Evolutionary conservation across 495 filamentous ascomycete genomes (phyloP), one percentile per base, ranked within the genome.

Genomic region (Tuber aestivum): DNA sequence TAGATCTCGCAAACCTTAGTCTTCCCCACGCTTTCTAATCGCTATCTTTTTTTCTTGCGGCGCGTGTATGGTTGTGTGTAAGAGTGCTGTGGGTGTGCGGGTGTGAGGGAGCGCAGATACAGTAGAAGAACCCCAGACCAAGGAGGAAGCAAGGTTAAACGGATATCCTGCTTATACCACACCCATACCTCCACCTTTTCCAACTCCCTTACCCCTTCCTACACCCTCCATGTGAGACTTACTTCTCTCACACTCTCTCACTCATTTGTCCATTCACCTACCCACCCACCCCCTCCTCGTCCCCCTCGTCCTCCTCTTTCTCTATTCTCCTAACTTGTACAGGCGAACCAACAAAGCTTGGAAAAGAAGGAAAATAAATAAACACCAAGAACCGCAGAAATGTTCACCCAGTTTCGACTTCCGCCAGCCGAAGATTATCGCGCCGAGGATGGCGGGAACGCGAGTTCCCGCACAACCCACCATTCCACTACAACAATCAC

Each of bases 401-500:
- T 65, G 56, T 65, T 65, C 56, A 65, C 56, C 12, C 56, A 65
- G 56, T 65, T 65, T 65, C 56, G 56, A 65, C 56, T 65, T 27
- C 56, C 56, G 56, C 56, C 56, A 32, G 56, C 56, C 3, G 56
- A 65, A 14, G 56, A 65, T 65, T 27, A 65, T 65, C 56, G 23
- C 10, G 9, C 12, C 32, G 56, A 65, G 27, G 56, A 65, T 65
- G 56, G 56, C 27, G 56, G 4, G 56, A 65, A 65, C 56, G 56
- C 56, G 56, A 65, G n/a, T 10, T 65, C 56, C n/a, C 56, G 56
- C 27, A 65, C n/a, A 65, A 65, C 56, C 56, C 56, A 61, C 50
- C 50, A 65, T 65, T 65, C 56, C 56, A 65, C 56, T 65, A 65
- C 56, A 65, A 65, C 56, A 4, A 65, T 65, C 56, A 65, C 56